Conservation (phyloP, 352 stramenopile species). For the Pythium dissimile region DNA sequence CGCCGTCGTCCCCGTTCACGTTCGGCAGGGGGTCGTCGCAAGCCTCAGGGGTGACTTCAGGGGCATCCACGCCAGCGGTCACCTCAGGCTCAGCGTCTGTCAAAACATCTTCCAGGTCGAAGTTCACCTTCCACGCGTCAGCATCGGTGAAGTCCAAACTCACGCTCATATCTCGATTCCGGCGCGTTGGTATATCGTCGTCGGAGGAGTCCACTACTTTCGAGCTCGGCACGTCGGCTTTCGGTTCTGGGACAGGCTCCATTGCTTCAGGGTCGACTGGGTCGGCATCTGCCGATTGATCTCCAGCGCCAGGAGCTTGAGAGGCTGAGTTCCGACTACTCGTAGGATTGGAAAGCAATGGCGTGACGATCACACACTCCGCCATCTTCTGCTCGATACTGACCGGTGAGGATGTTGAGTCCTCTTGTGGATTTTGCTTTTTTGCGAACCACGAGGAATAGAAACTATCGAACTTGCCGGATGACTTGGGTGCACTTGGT, state of each 20-base stretch:
- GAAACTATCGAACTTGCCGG: constrained; percentile 62
- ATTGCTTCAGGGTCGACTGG: not conserved
- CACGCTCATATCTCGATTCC: constrained; percentile 53
- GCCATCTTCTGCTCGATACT: not conserved
- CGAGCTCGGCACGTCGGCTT: not conserved
- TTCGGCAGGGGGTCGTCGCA: constrained; percentile 5
- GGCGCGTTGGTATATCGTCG: constrained; percentile 29
- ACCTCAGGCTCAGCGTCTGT: constrained; percentile 49
- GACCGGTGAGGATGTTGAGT: not conserved
- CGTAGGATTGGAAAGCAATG: not conserved
- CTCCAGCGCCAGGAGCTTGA: not conserved
- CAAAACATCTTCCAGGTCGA: constrained; percentile 64
- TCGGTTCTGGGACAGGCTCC: constrained; percentile 15
- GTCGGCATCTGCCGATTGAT: not conserved
- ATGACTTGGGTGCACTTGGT: constrained; percentile 37
- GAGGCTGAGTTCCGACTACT: not conserved
- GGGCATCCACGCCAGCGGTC: not conserved
- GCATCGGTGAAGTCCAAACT: constrained; percentile 74
- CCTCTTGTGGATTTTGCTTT: too few species aligned
- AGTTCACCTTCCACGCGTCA: constrained; percentile 70
- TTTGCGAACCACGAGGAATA: constrained; percentile 74
- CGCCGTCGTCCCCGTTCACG: constrained; percentile 17
- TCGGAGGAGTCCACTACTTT: constrained; percentile 21
- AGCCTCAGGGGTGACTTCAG: constrained; percentile 14
- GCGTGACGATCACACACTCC: constrained; percentile 12